These are phyloP conservation scores for Leccinum griseonigrum DNA, from an alignment of 1,284 basidiomycete genomes.

Conservation along the genomic window DNA sequence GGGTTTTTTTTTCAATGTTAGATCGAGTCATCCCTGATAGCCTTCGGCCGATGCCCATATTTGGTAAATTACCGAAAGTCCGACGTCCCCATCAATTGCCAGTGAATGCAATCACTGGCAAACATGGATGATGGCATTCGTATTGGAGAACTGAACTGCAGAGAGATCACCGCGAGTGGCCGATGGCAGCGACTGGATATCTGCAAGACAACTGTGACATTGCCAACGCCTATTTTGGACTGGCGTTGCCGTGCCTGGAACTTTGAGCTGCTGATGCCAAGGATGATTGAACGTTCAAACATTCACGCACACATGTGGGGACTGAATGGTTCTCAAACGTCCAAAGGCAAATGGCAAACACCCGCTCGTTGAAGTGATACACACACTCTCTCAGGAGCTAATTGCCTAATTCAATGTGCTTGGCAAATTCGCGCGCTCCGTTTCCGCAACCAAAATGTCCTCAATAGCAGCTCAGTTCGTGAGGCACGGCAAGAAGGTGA, in stretches of 20 bases:
- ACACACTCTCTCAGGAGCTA: background rate
- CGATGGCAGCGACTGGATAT: background rate
- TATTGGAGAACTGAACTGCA: too few relatives aligned
- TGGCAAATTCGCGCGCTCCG: background rate
- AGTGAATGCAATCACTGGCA: too few relatives aligned
- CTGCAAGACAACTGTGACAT: background rate
- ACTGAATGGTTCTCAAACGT: background rate
- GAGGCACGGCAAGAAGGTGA: constrained; percentile 33
- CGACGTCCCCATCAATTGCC: constrained; percentile 5
- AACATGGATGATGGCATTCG: background rate
- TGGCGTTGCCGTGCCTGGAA: background rate
- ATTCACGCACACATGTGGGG: background rate
- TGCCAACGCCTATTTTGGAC: background rate
- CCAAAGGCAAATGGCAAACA: background rate
- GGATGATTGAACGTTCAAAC: background rate
- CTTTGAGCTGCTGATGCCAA: background rate
- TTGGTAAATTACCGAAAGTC: constrained; percentile 24
- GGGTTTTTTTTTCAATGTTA: constrained; percentile 5
- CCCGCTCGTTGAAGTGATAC: background rate
- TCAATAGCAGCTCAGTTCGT: constrained; percentile 45
- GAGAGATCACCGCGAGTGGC: too few relatives aligned
- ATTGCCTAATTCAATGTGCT: background rate
- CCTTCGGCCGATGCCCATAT: constrained; percentile 14
- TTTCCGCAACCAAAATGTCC: constrained; percentile 21
- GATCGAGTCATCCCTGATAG: constrained; percentile 23